Percentiles rank a stretch among this genome's conserved stretches.
These are phyloP conservation scores for Boletus reticulatus DNA, from an alignment of 768 basidiomycete genomes.

Conservation along the genomic window DNA sequence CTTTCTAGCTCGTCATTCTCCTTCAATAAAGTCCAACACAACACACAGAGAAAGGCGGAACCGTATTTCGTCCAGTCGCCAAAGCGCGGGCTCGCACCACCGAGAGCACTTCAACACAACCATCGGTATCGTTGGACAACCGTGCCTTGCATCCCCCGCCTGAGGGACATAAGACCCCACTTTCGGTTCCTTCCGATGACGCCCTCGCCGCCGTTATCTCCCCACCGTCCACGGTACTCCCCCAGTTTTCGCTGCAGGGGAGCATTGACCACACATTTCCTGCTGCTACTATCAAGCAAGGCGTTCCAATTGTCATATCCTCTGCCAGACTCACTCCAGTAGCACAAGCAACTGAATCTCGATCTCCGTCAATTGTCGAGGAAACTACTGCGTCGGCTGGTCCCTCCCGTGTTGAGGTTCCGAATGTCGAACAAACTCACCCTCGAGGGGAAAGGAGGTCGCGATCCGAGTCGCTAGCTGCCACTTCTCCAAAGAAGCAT, in stretches of 20 bases:
- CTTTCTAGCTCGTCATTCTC: background rate
- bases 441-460: slow-evolving; percentile 20
- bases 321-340: slow-evolving; percentile 14
- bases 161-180: slow-evolving; percentile 3
- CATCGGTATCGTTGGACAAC: slow-evolving; percentile 15
- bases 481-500: slow-evolving; percentile 32
- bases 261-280: slow-evolving; percentile 1
- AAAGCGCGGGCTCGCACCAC: slow-evolving; percentile 50
- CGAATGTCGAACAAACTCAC: slow-evolving; percentile 6
- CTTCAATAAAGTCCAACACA: background rate
- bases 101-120: slow-evolving; percentile 20
- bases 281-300: background rate
- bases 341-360: slow-evolving; percentile 1
- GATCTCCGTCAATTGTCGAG: background rate
- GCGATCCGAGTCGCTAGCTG: slow-evolving; percentile 13
- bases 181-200: background rate
- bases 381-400: background rate
- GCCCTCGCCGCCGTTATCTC: background rate
- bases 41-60: slow-evolving; percentile 63
- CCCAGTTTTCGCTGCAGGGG: slow-evolving; percentile 9
- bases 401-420: slow-evolving; percentile 19
- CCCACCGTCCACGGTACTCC: slow-evolving; percentile 2
- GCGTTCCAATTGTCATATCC: slow-evolving; percentile 19
- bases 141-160: slow-evolving; percentile 5
- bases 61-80: slow-evolving; percentile 65